Base-by-base conservation (phyloP, 78 protist genomes). In the Abeoforma whisleri region DNA sequence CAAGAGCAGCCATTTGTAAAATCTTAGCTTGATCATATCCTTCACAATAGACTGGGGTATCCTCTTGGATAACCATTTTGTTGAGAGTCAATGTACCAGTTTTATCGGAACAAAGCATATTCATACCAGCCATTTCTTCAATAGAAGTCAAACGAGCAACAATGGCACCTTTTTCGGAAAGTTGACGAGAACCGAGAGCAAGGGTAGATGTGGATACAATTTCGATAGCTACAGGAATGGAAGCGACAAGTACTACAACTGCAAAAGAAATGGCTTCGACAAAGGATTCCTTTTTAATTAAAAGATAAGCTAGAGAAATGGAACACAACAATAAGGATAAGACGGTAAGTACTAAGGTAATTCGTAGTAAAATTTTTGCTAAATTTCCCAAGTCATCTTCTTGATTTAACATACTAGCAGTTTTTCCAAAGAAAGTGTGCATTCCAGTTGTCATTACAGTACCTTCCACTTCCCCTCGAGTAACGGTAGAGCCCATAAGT, bases 31-130 rank as follows among this genome's bases (percentile, higher is more conserved):
- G 48, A 57, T 1, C 31, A 76, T 0, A 62, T n/a, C 77, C 22
- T 48, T 87, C 80, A 68, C 74, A 39, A 31, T 87, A 84, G 38
- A 80, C 84, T 57, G 83, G 81, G 35, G 31, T 2, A 36, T 80
- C 82, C 1, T 48, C 70, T 25, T 79, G 83, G 0, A 79, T 79
- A 22, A 79, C 83, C 92, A 97, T 94, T 39, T 86, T 37, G 89
- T 94, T 94, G n/a, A 74, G 68, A 34, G 99, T 97, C 57, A 97
- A 94, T n/a, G 99, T 96, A 68, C 98, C 98, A 5, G 97, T 95
- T 83, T 96, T 96, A 89, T 96, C 98, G 22, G 94, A 89, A 84
- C 88, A 86, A 35, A 86, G 40, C 0, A 86, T n/a, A 34, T 86
- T 79, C 57, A 86, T 76, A 23, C 76, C 88, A 8, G 88, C 88